A percentile compares a stretch with the other conserved stretches of the same genome.
Evolutionary conservation across 2,329 filamentous ascomycete genomes (phyloP).

Genomic region (Aspergillus transmontanensis): DNA sequence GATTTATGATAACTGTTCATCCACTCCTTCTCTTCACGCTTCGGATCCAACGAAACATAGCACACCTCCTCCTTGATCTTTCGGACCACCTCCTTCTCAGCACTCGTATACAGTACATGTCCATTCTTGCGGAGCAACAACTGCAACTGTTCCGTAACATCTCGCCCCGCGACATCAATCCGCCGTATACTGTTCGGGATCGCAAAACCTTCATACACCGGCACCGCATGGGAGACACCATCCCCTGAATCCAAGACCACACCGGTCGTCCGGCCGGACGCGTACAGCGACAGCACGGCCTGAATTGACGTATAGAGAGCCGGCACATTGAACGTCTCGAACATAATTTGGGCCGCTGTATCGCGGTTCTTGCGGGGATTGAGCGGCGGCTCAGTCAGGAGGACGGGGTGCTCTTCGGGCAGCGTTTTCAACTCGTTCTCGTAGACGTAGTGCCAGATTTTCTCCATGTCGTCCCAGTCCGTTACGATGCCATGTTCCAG

Average conservation of each 20-base stretch:
- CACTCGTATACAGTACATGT: constrained; percentile 94
- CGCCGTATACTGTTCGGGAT: constrained; percentile 93
- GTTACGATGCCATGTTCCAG: constrained; percentile 98
- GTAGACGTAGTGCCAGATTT: constrained; percentile 98
- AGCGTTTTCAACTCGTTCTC: constrained; percentile 93
- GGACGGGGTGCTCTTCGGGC: constrained; percentile 97
- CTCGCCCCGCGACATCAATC: constrained; percentile 93
- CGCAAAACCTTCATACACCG: constrained; percentile 96
- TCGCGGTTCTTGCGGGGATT: constrained; percentile 96
- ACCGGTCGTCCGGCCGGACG: constrained; percentile 91
- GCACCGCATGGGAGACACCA: constrained; percentile 94
- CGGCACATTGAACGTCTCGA: constrained; percentile 98
- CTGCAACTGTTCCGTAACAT: constrained; percentile 95
- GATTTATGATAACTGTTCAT: constrained; percentile 69
- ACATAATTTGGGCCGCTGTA: constrained; percentile 93
- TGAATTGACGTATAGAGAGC: constrained; percentile 96
- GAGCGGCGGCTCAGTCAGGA: constrained; percentile 91
- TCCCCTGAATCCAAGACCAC: constrained; percentile 95
- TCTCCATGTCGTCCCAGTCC: constrained; percentile 99
- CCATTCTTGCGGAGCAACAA: constrained; percentile 87
- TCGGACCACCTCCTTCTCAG: constrained; percentile 98
- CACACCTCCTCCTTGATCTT: constrained; percentile 94
- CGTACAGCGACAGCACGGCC: constrained; percentile 93
- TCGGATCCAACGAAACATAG: constrained; percentile 88
- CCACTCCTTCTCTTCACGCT: constrained; percentile 97